Evolutionary conservation across 441 rosid genomes (phyloP).

Genomic region (Jatropha multifida): DNA sequence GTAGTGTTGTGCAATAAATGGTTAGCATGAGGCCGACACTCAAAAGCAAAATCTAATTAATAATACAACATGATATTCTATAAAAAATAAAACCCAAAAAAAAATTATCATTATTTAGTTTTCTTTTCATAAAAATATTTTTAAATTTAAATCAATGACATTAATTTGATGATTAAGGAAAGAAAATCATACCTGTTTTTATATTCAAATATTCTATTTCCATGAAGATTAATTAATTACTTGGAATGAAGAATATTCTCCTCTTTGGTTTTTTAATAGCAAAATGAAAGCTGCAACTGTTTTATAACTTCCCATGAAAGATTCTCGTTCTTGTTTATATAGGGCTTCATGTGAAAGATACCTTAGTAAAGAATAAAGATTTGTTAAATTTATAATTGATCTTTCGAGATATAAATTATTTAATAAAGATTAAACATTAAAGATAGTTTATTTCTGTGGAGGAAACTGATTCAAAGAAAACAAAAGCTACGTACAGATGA

Average conservation of each 20-base stretch:
- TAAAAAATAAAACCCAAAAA: too few relatives aligned
- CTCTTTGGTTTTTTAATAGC: too few relatives aligned
- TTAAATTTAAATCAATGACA: too few relatives aligned
- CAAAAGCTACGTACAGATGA: not conserved
- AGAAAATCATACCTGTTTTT: too few relatives aligned
- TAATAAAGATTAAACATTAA: too few relatives aligned
- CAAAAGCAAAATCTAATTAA: not conserved
- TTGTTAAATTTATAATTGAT: too few relatives aligned
- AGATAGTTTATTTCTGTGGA: not conserved
- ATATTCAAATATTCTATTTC: not conserved
- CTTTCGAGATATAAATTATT: too few relatives aligned
- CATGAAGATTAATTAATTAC: not conserved
- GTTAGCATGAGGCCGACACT: conserved; percentile 38
- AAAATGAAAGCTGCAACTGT: conserved; percentile 15
- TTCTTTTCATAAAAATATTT: too few relatives aligned
- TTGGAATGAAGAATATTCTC: too few relatives aligned
- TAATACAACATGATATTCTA: too few relatives aligned
- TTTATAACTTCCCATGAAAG: conserved; percentile 6
- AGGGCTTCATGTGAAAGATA: conserved; percentile 17
- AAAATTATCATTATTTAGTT: too few relatives aligned
- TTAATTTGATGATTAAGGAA: too few relatives aligned
- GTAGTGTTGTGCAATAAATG: conserved; percentile 22
- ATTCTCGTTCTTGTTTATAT: not conserved
- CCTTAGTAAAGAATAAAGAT: not conserved
- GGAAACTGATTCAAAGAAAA: not conserved